Base-by-base conservation (phyloP, 2,329 filamentous ascomycete species). In the Penicillium capsulatum region DNA sequence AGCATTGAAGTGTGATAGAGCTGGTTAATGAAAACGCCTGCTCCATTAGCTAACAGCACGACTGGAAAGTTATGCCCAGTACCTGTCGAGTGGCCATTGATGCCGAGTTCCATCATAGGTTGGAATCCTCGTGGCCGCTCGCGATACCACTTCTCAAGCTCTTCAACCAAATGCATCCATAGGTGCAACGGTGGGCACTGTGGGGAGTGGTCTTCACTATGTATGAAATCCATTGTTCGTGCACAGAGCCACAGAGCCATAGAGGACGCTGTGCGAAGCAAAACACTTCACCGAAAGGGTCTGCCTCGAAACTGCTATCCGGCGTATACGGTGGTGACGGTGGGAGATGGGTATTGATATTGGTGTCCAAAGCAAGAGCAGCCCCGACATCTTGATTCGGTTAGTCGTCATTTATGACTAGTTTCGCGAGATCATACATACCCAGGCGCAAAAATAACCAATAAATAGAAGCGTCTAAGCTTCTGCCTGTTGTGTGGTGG, bases 1-100 rank as follows among this genome's bases (percentile, higher is more conserved):
- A 77, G 54, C 63, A 75, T 74, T 2, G 74, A 73, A 1, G 75
- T 75, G 47, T 79, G 76, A 49, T 77, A 79, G 2, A 79, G 60
- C 48, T 78, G 75, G 44, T 77, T 79, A 2, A 66, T 66, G 2
- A 71, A 64, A 3, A 65, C 54, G 0, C 65, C 69, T 0, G 69
- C 64, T 1, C 66, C 67, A 32, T 67, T 70, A 3, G 68, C 68
- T 47, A 72, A 75, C 0, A 76, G 54, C 13, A 77, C 54, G 0
- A 69, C 58, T 2, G 59, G 58, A 19, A 65, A 60, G 29, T 52
- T 49, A 22, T 48, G 51, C 10, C 37, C 48, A 13, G 45, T 30
- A 2, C 39, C 48, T n/a, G 45, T 32, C 2, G 36, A 30, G 3
- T 36, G 37, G 15, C 53, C 48, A 34, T 63, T 58, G 26, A 62